Percentiles rank a stretch among this genome's conserved stretches.
phyloP scores from a whole-genome alignment of 1,284 basidiomycete genomes.

The Moesziomyces globuligerus region DNA sequence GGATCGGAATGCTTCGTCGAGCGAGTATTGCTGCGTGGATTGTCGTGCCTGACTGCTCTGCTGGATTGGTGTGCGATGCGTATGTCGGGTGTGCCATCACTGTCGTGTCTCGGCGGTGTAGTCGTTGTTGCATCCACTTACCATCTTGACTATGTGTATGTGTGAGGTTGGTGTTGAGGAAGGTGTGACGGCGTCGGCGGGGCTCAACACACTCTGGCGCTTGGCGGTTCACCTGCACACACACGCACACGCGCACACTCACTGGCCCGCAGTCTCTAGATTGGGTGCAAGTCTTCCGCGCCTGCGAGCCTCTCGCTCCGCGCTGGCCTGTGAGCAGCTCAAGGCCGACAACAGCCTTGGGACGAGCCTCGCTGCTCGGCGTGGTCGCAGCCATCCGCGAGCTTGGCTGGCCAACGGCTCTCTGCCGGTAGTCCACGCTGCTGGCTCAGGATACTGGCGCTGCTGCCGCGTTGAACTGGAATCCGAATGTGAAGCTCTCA shows the following conservation, averaged over 20 bases:
- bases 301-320: too few relatives aligned
- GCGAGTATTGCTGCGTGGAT: too few relatives aligned
- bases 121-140: constrained; percentile 26
- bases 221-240: background rate
- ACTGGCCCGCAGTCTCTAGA: constrained; percentile 1
- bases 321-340: background rate
- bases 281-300: background rate
- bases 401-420: background rate
- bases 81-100: constrained; percentile 3
- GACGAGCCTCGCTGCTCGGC: too few relatives aligned
- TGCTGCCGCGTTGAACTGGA: constrained; percentile 2
- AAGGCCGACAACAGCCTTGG: too few relatives aligned
- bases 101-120: constrained; percentile 15
- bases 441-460: constrained; percentile 10
- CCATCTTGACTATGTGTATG: constrained; percentile 51
- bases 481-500: background rate
- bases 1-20: too few relatives aligned
- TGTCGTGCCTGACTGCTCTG: constrained; percentile 4
- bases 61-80: background rate
- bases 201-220: constrained; percentile 11
- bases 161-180: constrained; percentile 44
- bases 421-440: background rate
- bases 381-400: too few relatives aligned
- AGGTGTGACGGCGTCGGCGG: constrained; percentile 29
- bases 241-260: background rate